Evolutionary conservation across 805 yeast genomes (phyloP).

Genomic region (Spathaspora girioi): DNA sequence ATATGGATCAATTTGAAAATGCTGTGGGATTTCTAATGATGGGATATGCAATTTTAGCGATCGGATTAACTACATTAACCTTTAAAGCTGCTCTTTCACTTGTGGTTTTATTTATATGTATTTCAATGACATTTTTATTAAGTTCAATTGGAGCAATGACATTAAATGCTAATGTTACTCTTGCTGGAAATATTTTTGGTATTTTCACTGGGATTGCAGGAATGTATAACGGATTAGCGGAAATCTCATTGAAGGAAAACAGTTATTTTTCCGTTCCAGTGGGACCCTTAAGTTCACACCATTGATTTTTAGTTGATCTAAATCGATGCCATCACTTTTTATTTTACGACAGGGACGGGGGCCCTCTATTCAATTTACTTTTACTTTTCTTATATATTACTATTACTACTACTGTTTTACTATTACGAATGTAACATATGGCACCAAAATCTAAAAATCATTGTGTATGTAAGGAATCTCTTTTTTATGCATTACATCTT

Average conservation of each 20-base stretch:
- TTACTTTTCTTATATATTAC: not conserved
- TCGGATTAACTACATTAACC: slow-evolving; percentile 53
- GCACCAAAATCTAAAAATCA: not conserved
- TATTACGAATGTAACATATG: not conserved
- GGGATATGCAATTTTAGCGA: slow-evolving; percentile 66
- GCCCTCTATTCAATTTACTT: not conserved
- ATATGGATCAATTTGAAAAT: slow-evolving; percentile 39
- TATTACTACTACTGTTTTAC: not conserved
- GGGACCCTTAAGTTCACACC: slow-evolving; percentile 17
- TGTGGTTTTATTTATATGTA: slow-evolving; percentile 47
- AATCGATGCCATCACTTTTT: not conserved
- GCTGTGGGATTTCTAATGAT: slow-evolving; percentile 56
- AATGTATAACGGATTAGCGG: slow-evolving; percentile 61
- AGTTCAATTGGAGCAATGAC: slow-evolving; percentile 43
- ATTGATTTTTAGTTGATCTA: not conserved
- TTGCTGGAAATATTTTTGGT: slow-evolving; percentile 64
- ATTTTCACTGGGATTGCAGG: slow-evolving; percentile 52
- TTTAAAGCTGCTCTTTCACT: slow-evolving; percentile 48
- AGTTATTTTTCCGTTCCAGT: slow-evolving; percentile 46
- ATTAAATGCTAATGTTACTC: slow-evolving; percentile 34
- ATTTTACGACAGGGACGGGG: not conserved
- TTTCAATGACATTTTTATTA: slow-evolving; percentile 53
- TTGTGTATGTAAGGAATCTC: not conserved
- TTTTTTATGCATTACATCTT: not conserved
- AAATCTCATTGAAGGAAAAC: slow-evolving; percentile 55